phyloP scores from a whole-genome alignment of 371 early-diverging fungal species.

The Fennellomyces sp. region DNA sequence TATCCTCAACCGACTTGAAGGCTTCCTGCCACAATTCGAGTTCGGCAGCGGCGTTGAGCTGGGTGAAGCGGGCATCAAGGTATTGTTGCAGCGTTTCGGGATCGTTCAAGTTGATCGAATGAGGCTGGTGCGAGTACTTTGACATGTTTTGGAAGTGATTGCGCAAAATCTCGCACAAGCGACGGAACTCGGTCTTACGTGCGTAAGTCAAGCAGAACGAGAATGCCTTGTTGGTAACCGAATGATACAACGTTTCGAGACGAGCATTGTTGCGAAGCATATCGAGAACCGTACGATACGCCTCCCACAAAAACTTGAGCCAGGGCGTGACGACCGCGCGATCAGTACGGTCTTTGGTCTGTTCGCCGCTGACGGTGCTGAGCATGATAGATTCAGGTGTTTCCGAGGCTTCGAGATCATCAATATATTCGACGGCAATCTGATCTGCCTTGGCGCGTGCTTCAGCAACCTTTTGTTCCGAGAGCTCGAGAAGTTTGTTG shows the following conservation, averaged over 20 bases:
- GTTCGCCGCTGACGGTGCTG: constrained; percentile 93
- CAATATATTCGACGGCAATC: constrained; percentile 79
- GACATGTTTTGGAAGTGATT: constrained; percentile 89
- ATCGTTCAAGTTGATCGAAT: constrained; percentile 92
- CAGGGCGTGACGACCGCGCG: constrained; percentile 97
- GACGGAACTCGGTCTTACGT: constrained; percentile 98
- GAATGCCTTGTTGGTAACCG: constrained; percentile 90
- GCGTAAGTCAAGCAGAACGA: constrained; percentile 93
- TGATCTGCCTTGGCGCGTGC: constrained; percentile 94
- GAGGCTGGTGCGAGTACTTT: constrained; percentile 92
- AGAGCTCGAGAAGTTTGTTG: constrained; percentile 81
- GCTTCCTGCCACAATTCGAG: constrained; percentile 99
- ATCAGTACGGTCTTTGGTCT: constrained; percentile 94
- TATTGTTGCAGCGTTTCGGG: constrained; percentile 96
- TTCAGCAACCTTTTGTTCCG: constrained; percentile 87
- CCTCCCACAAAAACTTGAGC: constrained; percentile 98
- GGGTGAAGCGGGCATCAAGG: constrained; percentile 93
- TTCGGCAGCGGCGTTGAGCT: constrained; percentile 93
- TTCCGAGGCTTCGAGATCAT: constrained; percentile 95
- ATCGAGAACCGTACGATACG: constrained; percentile 95
- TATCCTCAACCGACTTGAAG: constrained; percentile 96
- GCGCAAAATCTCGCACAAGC: constrained; percentile 95
- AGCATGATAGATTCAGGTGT: constrained; percentile 96
- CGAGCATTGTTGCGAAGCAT: constrained; percentile 95
- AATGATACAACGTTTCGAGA: constrained; percentile 93